These are phyloP conservation scores for Penicillium occitanis DNA, from an alignment of 2,329 filamentous ascomycete species.

Conservation along the genomic window DNA sequence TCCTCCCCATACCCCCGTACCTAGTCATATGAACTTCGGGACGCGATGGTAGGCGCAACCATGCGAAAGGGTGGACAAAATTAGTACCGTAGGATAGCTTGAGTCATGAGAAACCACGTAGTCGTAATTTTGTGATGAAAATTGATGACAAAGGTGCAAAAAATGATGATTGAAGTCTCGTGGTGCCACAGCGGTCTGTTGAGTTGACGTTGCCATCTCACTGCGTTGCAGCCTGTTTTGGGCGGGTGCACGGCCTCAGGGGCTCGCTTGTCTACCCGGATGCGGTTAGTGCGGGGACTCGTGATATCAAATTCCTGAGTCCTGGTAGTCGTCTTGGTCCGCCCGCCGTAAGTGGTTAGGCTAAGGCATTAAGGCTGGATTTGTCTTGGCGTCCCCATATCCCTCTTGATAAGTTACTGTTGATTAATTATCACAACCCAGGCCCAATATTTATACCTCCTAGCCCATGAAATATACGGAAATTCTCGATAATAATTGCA, in stretches of 20 bases:
- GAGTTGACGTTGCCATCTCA: constrained; percentile 48
- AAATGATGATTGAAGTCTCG: constrained; percentile 34
- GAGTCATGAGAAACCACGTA: constrained; percentile 55
- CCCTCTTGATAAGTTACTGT: background rate
- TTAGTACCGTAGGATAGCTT: constrained; percentile 63
- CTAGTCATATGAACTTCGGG: constrained; percentile 46
- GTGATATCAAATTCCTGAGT: constrained; percentile 42
- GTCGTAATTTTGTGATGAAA: constrained; percentile 58
- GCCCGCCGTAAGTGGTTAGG: background rate
- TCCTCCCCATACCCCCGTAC: constrained; percentile 49
- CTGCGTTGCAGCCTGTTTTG: constrained; percentile 43
- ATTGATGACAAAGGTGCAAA: constrained; percentile 49
- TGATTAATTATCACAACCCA: background rate
- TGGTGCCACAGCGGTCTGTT: constrained; percentile 38
- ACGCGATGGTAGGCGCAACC: constrained; percentile 39
- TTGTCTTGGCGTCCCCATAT: constrained; percentile 21
- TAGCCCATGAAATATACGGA: background rate
- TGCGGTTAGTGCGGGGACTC: constrained; percentile 45
- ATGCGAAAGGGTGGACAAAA: constrained; percentile 59
- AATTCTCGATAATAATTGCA: background rate
- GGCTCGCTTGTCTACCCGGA: constrained; percentile 43
- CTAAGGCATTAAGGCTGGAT: constrained; percentile 7
- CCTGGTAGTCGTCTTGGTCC: background rate
- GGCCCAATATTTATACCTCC: background rate
- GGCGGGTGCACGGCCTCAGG: constrained; percentile 44